Percentiles rank a stretch among this genome's conserved stretches.
These are phyloP conservation scores for Melampsora larici-populina DNA, from an alignment of 1,284 basidiomycete genomes.

Conservation along the genomic window DNA sequence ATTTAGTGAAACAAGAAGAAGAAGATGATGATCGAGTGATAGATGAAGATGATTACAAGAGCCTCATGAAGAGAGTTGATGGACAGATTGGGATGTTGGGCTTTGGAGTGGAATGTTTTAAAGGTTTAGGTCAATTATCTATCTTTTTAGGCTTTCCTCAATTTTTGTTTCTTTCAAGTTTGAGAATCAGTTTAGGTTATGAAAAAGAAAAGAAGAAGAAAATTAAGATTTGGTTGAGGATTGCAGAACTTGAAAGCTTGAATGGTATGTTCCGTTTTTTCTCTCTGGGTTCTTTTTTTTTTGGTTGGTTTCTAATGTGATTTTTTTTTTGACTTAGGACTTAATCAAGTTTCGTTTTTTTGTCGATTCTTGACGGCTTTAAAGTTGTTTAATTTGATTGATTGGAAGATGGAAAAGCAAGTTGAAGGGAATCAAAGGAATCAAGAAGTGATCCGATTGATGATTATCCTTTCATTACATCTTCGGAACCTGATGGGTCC, in stretches of 20 bases:
- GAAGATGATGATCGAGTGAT: too few relatives aligned
- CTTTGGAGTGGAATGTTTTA: too few relatives aligned
- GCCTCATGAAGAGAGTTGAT: neutral
- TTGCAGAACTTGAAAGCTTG: conserved; percentile 48
- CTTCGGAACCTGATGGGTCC: conserved; percentile 42
- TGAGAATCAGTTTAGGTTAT: too few relatives aligned
- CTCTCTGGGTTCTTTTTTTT: neutral
- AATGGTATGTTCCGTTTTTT: conserved; percentile 42
- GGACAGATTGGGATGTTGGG: too few relatives aligned
- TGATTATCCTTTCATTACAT: conserved; percentile 42
- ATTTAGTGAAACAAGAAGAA: neutral
- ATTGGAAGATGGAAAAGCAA: too few relatives aligned
- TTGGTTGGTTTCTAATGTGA: neutral
- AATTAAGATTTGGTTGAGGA: conserved; percentile 47
- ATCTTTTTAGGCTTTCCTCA: too few relatives aligned
- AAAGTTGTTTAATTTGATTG: conserved; percentile 46
- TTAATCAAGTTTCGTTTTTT: conserved; percentile 42
- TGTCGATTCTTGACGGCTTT: conserved; percentile 46
- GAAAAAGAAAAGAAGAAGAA: conserved; percentile 30
- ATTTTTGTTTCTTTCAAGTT: too few relatives aligned
- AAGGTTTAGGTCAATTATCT: too few relatives aligned
- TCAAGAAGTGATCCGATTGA: too few relatives aligned
- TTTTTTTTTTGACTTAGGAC: conserved; percentile 29
- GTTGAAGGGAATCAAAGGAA: too few relatives aligned
- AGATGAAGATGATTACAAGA: neutral